Evolutionary conservation across 2,329 filamentous ascomycete genomes (phyloP).

Genomic region (Akanthomyces dipterigenus): DNA sequence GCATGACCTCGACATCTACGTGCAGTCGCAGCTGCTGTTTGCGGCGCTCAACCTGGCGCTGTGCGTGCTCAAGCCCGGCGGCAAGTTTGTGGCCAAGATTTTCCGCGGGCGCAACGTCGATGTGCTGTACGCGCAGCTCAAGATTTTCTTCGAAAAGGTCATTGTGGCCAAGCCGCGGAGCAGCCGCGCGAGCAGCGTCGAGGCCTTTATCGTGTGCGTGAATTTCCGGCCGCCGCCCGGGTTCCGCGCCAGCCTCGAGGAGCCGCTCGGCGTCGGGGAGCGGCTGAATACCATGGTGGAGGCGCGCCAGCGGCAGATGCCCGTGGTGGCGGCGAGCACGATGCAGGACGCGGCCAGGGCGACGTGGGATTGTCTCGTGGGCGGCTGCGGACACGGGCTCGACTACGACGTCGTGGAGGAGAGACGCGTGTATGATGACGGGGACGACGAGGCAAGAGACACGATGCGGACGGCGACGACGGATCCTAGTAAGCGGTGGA

Average conservation of each 20-base stretch:
- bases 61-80: slow-evolving; percentile 85
- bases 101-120: slow-evolving; percentile 95
- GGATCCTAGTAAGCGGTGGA: slow-evolving; percentile 58
- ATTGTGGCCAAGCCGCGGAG: slow-evolving; percentile 90
- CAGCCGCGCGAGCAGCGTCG: slow-evolving; percentile 90
- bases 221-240: slow-evolving; percentile 76
- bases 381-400: slow-evolving; percentile 9
- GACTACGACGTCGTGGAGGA: slow-evolving; percentile 33
- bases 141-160: slow-evolving; percentile 79
- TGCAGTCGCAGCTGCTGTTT: slow-evolving; percentile 92
- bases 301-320: slow-evolving; percentile 32
- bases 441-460: slow-evolving; percentile 29
- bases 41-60: slow-evolving; percentile 89
- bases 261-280: slow-evolving; percentile 61
- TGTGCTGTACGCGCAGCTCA: slow-evolving; percentile 86
- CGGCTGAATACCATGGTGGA: slow-evolving; percentile 44
- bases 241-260: slow-evolving; percentile 68
- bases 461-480: slow-evolving; percentile 17
- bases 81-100: slow-evolving; percentile 97
- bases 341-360: slow-evolving; percentile 40
- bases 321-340: slow-evolving; percentile 33
- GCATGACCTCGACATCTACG: slow-evolving; percentile 96
- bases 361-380: slow-evolving; percentile 32
- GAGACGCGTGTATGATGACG: slow-evolving; percentile 43
- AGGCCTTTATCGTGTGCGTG: slow-evolving; percentile 93